Evolutionary conservation across 1,284 basidiomycete genomes (phyloP).

Genomic region (Ustilago trichophora): DNA sequence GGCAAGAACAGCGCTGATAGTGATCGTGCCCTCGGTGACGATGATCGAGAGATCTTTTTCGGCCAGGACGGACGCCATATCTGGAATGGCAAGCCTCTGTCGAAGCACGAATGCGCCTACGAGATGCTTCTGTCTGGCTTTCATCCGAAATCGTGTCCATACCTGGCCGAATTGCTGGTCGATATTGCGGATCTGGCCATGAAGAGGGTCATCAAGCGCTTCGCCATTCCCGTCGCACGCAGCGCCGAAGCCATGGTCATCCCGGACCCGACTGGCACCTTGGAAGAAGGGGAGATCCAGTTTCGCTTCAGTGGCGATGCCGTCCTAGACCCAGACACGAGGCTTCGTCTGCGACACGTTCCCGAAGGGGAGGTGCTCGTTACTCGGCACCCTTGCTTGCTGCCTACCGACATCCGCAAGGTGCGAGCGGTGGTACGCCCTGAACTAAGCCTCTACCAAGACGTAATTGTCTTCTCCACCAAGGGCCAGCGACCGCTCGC

Average conservation of each 20-base stretch:
- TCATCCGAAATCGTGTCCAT: conserved; percentile 27
- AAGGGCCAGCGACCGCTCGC: conserved; percentile 50
- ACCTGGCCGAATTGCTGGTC: conserved; percentile 31
- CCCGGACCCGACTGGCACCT: conserved; percentile 39
- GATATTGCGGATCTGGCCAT: conserved; percentile 27
- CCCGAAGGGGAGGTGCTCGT: conserved; percentile 55
- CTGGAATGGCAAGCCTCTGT: conserved; percentile 44
- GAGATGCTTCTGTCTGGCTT: conserved; percentile 61
- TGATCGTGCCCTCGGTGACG: conserved; percentile 4
- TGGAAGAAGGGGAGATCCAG: conserved; percentile 57
- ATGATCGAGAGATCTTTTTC: conserved; percentile 28
- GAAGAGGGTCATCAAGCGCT: conserved; percentile 21
- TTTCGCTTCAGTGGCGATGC: conserved; percentile 45
- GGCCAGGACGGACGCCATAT: conserved; percentile 36
- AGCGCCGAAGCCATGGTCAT: conserved; percentile 40
- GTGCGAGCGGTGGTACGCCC: conserved; percentile 46
- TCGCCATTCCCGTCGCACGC: conserved; percentile 27
- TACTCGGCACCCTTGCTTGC: conserved; percentile 55
- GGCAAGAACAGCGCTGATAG: neutral
- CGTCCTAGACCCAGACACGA: conserved; percentile 37
- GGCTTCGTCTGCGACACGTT: conserved; percentile 11
- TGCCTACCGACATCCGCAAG: conserved; percentile 61
- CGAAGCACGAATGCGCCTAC: conserved; percentile 49
- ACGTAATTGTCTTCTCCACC: conserved; percentile 58
- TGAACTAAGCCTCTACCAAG: conserved; percentile 38